A percentile compares a stretch with the other conserved stretches of the same genome.
phyloP scores from a whole-genome alignment of 148 eudicot species.

The Nepenthes mirabilis region DNA sequence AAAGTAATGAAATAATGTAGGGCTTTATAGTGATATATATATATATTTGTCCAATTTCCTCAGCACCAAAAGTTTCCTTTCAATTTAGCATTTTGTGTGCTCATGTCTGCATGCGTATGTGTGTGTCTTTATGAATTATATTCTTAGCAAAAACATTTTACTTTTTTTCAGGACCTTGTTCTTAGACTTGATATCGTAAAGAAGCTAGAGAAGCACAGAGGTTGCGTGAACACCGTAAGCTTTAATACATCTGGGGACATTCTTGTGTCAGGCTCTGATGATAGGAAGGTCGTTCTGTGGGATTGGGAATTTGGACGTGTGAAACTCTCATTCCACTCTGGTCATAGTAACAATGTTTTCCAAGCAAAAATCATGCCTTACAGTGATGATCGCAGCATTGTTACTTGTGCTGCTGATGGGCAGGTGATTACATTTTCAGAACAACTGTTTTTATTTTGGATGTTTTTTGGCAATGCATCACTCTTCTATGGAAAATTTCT shows the following conservation, averaged over 20 bases:
- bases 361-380: slow-evolving; percentile 92
- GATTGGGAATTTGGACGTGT: slow-evolving; percentile 71
- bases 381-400: slow-evolving; percentile 61
- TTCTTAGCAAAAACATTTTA: neutral
- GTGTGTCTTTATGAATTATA: neutral
- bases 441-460: neutral
- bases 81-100: neutral
- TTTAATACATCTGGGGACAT: slow-evolving; percentile 69
- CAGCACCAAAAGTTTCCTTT: neutral
- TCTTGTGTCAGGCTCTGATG: slow-evolving; percentile 90
- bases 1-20: too few species aligned
- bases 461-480: too few species aligned
- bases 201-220: slow-evolving; percentile 72
- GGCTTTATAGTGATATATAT: too few species aligned
- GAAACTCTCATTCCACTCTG: slow-evolving; percentile 65
- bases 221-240: slow-evolving; percentile 89
- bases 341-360: slow-evolving; percentile 71
- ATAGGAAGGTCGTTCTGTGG: slow-evolving; percentile 71
- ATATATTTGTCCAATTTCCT: too few species aligned
- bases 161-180: slow-evolving; percentile 58
- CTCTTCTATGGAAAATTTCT: too few species aligned
- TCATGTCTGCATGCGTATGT: neutral
- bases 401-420: slow-evolving; percentile 97
- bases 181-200: slow-evolving; percentile 53
- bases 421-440: slow-evolving; percentile 34